Evolutionary conservation across 495 filamentous ascomycete species (phyloP).

Genomic region (Aspergillus bertholletiae): DNA sequence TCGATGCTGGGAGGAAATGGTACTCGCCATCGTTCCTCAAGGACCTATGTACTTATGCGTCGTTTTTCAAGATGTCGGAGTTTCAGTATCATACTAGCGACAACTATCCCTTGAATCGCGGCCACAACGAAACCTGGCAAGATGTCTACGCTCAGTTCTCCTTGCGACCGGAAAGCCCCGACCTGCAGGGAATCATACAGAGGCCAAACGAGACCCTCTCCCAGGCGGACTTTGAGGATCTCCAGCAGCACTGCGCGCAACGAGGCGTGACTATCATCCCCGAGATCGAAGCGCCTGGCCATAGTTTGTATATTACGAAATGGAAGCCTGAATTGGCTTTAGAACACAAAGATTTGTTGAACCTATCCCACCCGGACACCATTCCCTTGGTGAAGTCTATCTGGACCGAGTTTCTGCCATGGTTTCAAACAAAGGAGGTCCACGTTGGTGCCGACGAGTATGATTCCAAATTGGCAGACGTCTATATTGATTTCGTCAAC

Average conservation of each 20-base stretch:
- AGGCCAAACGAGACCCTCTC: slow-evolving; percentile 47
- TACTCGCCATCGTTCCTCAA: slow-evolving; percentile 50
- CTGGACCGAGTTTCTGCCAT: slow-evolving; percentile 53
- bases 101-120: slow-evolving; percentile 54
- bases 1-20: slow-evolving; percentile 57
- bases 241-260: slow-evolving; percentile 49
- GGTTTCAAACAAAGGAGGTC: slow-evolving; percentile 54
- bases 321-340: slow-evolving; percentile 54
- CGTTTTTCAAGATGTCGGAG: slow-evolving; percentile 55
- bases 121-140: slow-evolving; percentile 47
- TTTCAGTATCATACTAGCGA: slow-evolving; percentile 57
- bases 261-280: slow-evolving; percentile 52
- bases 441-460: slow-evolving; percentile 59
- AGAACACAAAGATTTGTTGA: slow-evolving; percentile 47
- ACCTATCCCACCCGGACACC: slow-evolving; percentile 52
- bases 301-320: slow-evolving; percentile 51
- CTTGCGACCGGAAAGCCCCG: slow-evolving; percentile 36
- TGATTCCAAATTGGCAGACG: slow-evolving; percentile 44
- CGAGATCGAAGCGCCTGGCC: slow-evolving; percentile 54
- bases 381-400: slow-evolving; percentile 50
- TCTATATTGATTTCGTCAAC: slow-evolving; percentile 53
- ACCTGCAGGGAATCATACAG: slow-evolving; percentile 40
- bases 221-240: slow-evolving; percentile 43
- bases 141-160: slow-evolving; percentile 52
- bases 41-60: slow-evolving; percentile 54